These are phyloP conservation scores for Pythium biforme DNA, from an alignment of 352 stramenopile species.

Conservation along the genomic window DNA sequence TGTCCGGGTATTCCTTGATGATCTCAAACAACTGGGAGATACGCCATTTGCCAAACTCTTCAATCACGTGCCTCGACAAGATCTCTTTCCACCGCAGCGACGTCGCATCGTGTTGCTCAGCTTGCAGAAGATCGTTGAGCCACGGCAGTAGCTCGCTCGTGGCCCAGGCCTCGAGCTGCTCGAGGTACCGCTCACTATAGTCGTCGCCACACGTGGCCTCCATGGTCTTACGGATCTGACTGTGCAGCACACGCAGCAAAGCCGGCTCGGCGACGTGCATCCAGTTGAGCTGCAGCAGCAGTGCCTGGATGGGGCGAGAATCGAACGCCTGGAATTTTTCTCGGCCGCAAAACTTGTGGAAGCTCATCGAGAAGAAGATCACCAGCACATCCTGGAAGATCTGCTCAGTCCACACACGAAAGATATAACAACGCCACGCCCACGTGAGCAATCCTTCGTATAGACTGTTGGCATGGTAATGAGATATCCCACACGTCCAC, in stretches of 20 bases:
- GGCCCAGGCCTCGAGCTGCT: conserved; percentile 50
- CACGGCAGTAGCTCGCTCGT: conserved; percentile 54
- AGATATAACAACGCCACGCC: neutral
- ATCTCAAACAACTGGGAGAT: conserved; percentile 96
- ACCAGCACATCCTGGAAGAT: conserved; percentile 62
- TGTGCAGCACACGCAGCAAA: conserved; percentile 50
- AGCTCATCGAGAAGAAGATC: conserved; percentile 75
- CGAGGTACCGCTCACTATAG: conserved; percentile 46
- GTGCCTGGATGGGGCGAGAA: conserved; percentile 41
- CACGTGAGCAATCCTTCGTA: too few species aligned
- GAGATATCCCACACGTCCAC: conserved; percentile 11
- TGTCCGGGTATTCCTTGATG: conserved; percentile 96
- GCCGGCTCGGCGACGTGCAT: conserved; percentile 48
- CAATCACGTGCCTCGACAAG: conserved; percentile 44
- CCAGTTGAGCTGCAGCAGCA: conserved; percentile 61
- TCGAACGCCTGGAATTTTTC: conserved; percentile 59
- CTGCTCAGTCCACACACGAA: conserved; percentile 1
- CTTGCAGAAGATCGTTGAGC: conserved; percentile 51
- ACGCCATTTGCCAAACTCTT: conserved; percentile 73
- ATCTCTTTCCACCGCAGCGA: conserved; percentile 43
- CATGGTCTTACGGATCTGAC: conserved; percentile 55
- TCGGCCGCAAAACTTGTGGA: conserved; percentile 55
- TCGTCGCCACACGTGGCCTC: conserved; percentile 46
- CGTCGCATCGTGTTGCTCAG: neutral
- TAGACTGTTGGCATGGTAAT: neutral